Evolutionary conservation across 306 rosid species (phyloP), one percentile per base, ranked within the genome.

Genomic region (Neltuma alba): DNA sequence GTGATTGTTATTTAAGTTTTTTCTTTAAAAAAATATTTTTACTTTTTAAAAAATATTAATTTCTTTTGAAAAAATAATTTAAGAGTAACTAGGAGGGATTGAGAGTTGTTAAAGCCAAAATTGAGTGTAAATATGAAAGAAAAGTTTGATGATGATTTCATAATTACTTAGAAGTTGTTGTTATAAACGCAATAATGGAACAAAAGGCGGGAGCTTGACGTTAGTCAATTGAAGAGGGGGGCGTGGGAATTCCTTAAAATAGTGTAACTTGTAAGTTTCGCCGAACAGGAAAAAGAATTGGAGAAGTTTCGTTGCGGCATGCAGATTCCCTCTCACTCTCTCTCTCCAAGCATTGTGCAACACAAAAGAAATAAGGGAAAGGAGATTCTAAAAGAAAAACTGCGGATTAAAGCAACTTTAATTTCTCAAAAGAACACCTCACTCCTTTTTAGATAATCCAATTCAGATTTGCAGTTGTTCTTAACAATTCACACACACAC

Each of bases 281-380:
- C 73, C 66, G 74, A 81, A 78, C 34, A n/a, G 66, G 45, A 58
- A 58, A 38, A 74, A 37, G 13, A 45, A 14, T 64, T 61, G 36
- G 76, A 85, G 89, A 89, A 89, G 83, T 75, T 87, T 86, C 85
- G 61, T 72, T 71, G 13, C 30, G 37, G 81, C 45, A 36, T 63
- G 65, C 75, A 69, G 60, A 15, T 10, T 30, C 25, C 30, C 54
- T 25, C 73, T 36, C 70, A 8, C 27, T 20, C 7, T 3, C 16
- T 34, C 15, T n/a, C n/a, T n/a, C 27, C 9, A 54, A 37, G 72
- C 15, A 66, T 38, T 66, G 7, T 10, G 20, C 33, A 66, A 66
- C 72, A 66, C 72, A 66, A 70, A 74, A 27, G 52, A 37, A 27
- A 48, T 55, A 76, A 72, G 13, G 34, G 5, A 73, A 63, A 37